Evolutionary conservation across 1,284 basidiomycete genomes (phyloP).

Genomic region (Leccinum solheimii): DNA sequence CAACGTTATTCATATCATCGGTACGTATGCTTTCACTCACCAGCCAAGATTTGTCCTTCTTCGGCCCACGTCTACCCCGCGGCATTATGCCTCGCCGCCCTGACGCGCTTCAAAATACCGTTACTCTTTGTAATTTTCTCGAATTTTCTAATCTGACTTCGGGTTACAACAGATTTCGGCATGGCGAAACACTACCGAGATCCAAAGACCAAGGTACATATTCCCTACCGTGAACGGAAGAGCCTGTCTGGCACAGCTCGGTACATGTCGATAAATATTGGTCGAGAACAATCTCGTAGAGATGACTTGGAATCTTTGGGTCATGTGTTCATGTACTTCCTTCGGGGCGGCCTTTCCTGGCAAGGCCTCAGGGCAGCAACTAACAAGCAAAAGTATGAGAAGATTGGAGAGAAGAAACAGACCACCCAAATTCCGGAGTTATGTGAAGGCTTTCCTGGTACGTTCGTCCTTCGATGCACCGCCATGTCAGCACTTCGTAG

Average conservation of each 20-base stretch:
- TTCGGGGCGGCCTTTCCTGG: conserved; percentile 92
- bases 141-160: conserved; percentile 13
- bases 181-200: conserved; percentile 99
- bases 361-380: conserved; percentile 94
- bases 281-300: conserved; percentile 85
- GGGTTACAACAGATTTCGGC: conserved; percentile 74
- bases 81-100: conserved; percentile 1
- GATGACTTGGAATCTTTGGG: conserved; percentile 95
- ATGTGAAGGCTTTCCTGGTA: conserved; percentile 95
- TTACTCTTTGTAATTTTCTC: conserved; percentile 5
- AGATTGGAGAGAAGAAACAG: conserved; percentile 98
- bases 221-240: conserved; percentile 98
- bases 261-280: conserved; percentile 99
- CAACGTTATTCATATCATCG: conserved; percentile 90
- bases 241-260: conserved; percentile 96
- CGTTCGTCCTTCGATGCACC: conserved; percentile 34
- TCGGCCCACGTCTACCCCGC: not conserved
- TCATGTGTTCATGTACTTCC: conserved; percentile 98
- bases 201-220: conserved; percentile 96
- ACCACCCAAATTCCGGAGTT: conserved; percentile 90
- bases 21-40: conserved; percentile 41
- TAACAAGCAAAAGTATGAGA: conserved; percentile 98
- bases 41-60: conserved; percentile 3
- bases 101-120: conserved; percentile 6
- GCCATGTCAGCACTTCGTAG: conserved; percentile 1